A percentile compares a stretch with the other conserved stretches of the same genome.
phyloP scores from a whole-genome alignment of 495 filamentous ascomycete species.

The Hypoxylon subgilvum region DNA sequence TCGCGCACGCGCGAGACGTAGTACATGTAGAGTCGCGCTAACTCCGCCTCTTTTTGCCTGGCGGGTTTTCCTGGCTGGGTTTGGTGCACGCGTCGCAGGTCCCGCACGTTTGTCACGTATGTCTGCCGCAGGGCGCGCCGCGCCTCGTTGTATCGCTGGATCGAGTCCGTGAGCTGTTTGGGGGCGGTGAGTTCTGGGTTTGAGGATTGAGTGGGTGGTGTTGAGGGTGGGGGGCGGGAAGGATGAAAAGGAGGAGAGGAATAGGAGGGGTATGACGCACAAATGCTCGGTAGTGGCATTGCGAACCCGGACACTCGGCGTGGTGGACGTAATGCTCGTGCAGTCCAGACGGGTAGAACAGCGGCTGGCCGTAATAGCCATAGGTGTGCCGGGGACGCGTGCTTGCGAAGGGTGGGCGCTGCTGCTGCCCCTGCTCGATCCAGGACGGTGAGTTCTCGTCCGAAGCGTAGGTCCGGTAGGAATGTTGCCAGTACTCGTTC shows the following conservation, averaged over 20 bases:
- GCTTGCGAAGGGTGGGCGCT: constrained; percentile 10
- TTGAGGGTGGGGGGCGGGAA: background rate
- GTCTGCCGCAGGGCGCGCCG: constrained; percentile 28
- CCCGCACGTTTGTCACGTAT: constrained; percentile 35
- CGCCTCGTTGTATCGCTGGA: constrained; percentile 33
- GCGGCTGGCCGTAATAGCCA: constrained; percentile 17
- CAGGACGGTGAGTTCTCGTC: constrained; percentile 24
- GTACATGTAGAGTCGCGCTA: constrained; percentile 35
- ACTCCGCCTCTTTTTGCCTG: constrained; percentile 25
- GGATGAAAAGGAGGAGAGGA: too few species aligned
- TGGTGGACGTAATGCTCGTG: constrained; percentile 24
- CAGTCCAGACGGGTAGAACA: constrained; percentile 17
- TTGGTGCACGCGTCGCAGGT: constrained; percentile 28
- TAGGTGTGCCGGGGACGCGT: constrained; percentile 6
- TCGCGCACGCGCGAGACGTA: constrained; percentile 40
- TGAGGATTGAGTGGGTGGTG: background rate
- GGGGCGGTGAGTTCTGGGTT: background rate
- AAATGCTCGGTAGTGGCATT: constrained; percentile 38
- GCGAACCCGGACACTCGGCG: constrained; percentile 12
- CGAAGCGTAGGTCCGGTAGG: background rate
- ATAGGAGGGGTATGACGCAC: constrained; percentile 12
- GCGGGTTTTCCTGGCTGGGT: constrained; percentile 18
- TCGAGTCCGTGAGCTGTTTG: constrained; percentile 32
- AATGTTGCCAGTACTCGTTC: constrained; percentile 8
- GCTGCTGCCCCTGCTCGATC: constrained; percentile 1